Evolutionary conservation across 768 basidiomycete genomes (phyloP).

Genomic region (Mycena haematopus): DNA sequence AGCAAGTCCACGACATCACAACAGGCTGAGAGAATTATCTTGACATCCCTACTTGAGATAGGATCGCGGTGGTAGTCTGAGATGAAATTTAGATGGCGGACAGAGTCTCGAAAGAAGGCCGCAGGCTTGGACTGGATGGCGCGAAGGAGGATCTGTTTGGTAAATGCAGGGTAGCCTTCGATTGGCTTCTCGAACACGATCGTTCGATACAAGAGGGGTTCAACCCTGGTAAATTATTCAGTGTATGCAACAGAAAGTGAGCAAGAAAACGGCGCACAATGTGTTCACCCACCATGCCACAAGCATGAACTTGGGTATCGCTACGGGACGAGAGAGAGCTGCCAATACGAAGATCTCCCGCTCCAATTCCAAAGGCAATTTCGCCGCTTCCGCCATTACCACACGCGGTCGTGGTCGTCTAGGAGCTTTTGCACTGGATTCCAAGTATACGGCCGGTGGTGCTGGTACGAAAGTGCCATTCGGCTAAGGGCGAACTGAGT

Average conservation of each 20-base stretch:
- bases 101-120: not conserved
- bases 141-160: not conserved
- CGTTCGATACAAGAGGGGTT: conserved; percentile 3
- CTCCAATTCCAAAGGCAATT: not conserved
- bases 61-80: too few species aligned
- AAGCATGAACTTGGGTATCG: conserved; percentile 1
- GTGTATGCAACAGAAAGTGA: not conserved
- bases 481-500: too few species aligned
- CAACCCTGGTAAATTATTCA: not conserved
- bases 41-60: not conserved
- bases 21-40: too few species aligned
- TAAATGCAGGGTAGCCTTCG: not conserved
- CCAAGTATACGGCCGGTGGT: too few species aligned
- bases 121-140: conserved; percentile 1
- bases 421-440: too few species aligned
- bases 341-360: conserved; percentile 7
- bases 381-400: not conserved
- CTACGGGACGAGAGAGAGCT: not conserved
- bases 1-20: too few species aligned
- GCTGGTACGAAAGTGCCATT: too few species aligned
- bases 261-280: not conserved
- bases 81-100: not conserved
- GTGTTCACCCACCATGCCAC: conserved; percentile 3
- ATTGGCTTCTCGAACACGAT: conserved; percentile 3
- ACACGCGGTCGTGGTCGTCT: too few species aligned